A percentile compares a stretch with the other conserved stretches of the same genome.
Conservation (phyloP, 2,329 filamentous ascomycete species). For the Fusarium papillatum region DNA sequence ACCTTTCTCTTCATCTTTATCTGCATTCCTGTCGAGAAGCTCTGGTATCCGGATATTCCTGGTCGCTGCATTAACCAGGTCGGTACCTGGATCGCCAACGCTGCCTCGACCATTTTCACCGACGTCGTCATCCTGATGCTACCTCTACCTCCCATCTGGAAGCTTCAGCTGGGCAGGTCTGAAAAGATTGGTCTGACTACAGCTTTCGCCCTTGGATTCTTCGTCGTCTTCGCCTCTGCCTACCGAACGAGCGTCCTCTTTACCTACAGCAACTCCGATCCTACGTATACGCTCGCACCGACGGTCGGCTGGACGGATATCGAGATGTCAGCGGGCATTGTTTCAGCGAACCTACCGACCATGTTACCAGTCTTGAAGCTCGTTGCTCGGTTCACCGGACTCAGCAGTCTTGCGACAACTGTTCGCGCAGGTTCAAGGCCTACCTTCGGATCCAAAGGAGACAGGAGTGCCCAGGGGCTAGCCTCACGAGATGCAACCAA, state of each 20-base stretch:
- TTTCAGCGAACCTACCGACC: conserved; percentile 67
- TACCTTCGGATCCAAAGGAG: conserved; percentile 42
- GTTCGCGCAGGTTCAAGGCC: conserved; percentile 29
- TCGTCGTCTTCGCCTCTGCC: conserved; percentile 62
- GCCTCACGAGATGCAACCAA: conserved; percentile 17
- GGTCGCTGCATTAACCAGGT: conserved; percentile 64
- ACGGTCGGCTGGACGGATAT: conserved; percentile 62
- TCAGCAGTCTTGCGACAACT: conserved; percentile 41
- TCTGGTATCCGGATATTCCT: conserved; percentile 60
- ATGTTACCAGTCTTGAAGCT: conserved; percentile 59
- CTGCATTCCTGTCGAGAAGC: conserved; percentile 62
- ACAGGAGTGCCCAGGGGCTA: conserved; percentile 33
- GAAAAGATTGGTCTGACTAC: conserved; percentile 60
- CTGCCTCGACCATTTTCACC: conserved; percentile 60
- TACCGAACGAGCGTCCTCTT: conserved; percentile 64
- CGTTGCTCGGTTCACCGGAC: conserved; percentile 55
- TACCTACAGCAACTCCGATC: conserved; percentile 54
- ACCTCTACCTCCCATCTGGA: conserved; percentile 61
- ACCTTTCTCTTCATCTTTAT: conserved; percentile 66
- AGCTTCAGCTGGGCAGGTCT: conserved; percentile 53
- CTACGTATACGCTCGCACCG: conserved; percentile 61
- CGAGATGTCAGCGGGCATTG: conserved; percentile 64
- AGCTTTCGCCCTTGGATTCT: conserved; percentile 60
- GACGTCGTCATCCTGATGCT: conserved; percentile 60
- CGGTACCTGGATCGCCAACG: conserved; percentile 64